These are phyloP conservation scores for Kurtzmaniella quercitrusa DNA, from an alignment of 1,139 yeast genomes.

Conservation along the genomic window DNA sequence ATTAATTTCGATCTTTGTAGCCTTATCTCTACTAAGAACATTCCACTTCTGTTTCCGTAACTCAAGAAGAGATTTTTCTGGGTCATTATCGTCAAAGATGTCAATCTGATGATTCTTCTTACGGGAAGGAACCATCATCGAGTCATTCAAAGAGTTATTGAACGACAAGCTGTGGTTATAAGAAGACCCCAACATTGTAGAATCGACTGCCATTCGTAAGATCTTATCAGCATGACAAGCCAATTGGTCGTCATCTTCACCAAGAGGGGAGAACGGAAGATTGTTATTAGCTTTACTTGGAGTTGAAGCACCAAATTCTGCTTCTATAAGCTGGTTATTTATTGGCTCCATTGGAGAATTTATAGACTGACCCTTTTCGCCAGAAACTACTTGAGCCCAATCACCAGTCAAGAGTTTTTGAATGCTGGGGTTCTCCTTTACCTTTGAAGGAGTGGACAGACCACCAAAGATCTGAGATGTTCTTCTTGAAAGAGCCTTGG, in stretches of 20 bases:
- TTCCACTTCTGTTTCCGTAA: conserved; percentile 20
- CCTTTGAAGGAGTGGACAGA: conserved; percentile 24
- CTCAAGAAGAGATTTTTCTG: conserved; percentile 28
- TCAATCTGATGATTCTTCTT: conserved; percentile 14
- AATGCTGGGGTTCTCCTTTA: conserved; percentile 11
- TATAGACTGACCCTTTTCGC: background rate
- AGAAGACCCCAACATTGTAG: conserved; percentile 44
- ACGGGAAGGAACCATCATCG: conserved; percentile 15
- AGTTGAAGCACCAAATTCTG: conserved; percentile 4
- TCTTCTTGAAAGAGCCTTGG: conserved; percentile 14
- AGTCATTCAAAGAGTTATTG: conserved; percentile 32
- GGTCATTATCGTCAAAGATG: conserved; percentile 21
- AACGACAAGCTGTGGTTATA: conserved; percentile 31
- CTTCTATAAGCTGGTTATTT: background rate
- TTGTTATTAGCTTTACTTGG: conserved; percentile 3
- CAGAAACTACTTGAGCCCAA: conserved; percentile 1
- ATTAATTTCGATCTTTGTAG: conserved; percentile 28
- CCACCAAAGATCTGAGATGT: conserved; percentile 8
- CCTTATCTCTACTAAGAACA: conserved; percentile 16
- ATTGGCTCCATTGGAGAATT: background rate
- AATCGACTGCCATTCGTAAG: conserved; percentile 47
- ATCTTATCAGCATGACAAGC: conserved; percentile 49
- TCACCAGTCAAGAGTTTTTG: conserved; percentile 9
- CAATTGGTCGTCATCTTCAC: conserved; percentile 33
- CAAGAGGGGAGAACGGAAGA: conserved; percentile 1